Base-by-base conservation (phyloP, 768 basidiomycete genomes). In the Auricularia sp. region DNA sequence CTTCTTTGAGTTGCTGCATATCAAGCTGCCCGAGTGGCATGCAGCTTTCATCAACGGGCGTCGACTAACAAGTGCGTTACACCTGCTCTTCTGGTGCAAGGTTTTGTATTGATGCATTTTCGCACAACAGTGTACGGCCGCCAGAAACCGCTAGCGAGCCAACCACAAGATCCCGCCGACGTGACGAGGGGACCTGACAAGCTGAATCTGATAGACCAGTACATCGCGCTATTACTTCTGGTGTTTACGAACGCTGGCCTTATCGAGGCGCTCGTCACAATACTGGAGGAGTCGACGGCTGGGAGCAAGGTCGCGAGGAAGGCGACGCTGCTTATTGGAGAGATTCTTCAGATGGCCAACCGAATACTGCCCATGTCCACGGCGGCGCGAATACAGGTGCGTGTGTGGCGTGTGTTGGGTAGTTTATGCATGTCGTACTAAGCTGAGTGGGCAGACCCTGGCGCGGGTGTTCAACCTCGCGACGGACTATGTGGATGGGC, bases 21-120 rank as follows among this genome's bases (percentile, higher is more conserved):
- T 98, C 75, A 91, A 91, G 73, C 83, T 90, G 0, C 91, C 93
- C 1, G 88, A 89, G 56, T 98, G 95, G 93, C 91, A 92, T 72
- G 84, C 92, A 70, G 89, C 91, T 0, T 98, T 96, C 70, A 88
- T 97, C 42, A 88, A 88, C 64, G 94, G 93, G 11, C 84, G 91
- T 60, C 81, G 94, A 35, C 75, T 97, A 63, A 96, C 93, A 2
- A 59, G 47, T 51, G 5, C 6, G 47, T 51, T 18, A 18, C 47
- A 12, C 11, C 21, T 51, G 10, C 21, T 18, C 1, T 8, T 18
- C 14, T 18, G 11, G 10, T 56, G 10, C 18, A 11, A 60, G 5
- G 59, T 14, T 14, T 35, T 14, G 12, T 7, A 12, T 60, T 8
- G n/a, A 12, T 1, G 3, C 14, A 16, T 36, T 14, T 56, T 3